phyloP scores from a whole-genome alignment of 2,329 filamentous ascomycete genomes.

The Bimuria novae-zelandiae region DNA sequence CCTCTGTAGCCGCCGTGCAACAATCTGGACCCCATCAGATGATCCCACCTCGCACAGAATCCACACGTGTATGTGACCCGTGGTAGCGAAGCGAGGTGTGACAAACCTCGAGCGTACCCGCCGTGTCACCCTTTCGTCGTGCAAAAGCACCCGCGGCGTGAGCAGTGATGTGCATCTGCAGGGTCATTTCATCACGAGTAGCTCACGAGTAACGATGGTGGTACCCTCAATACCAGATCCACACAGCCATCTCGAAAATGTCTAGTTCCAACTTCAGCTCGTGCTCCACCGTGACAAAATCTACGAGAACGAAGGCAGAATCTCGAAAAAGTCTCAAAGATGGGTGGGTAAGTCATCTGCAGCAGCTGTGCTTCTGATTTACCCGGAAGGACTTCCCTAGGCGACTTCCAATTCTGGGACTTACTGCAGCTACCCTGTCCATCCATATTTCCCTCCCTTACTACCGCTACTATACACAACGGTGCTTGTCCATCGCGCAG shows the following conservation, averaged over 20 bases:
- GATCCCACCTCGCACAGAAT: neutral
- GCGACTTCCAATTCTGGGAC: neutral
- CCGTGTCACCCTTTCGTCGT: neutral
- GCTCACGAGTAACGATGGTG: neutral
- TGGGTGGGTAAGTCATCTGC: neutral
- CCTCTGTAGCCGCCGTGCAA: neutral
- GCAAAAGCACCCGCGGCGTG: neutral
- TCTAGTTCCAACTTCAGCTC: neutral
- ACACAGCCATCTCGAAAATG: neutral
- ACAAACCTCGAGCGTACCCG: conserved; percentile 4
- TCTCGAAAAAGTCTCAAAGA: neutral
- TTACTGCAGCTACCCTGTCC: neutral
- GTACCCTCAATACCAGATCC: neutral
- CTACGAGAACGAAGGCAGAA: neutral
- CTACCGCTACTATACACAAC: neutral
- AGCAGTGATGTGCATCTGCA: neutral
- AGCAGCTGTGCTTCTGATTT: neutral
- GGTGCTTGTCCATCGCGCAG: neutral
- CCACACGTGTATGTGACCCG: conserved; percentile 4
- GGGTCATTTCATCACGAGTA: conserved; percentile 2
- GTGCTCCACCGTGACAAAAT: neutral
- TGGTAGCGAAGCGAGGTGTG: neutral
- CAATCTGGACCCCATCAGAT: neutral
- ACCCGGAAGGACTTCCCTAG: neutral
- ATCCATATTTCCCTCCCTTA: neutral